These are phyloP conservation scores for Monosporascus sp. DNA, from an alignment of 2,329 filamentous ascomycete genomes.

Conservation along the genomic window DNA sequence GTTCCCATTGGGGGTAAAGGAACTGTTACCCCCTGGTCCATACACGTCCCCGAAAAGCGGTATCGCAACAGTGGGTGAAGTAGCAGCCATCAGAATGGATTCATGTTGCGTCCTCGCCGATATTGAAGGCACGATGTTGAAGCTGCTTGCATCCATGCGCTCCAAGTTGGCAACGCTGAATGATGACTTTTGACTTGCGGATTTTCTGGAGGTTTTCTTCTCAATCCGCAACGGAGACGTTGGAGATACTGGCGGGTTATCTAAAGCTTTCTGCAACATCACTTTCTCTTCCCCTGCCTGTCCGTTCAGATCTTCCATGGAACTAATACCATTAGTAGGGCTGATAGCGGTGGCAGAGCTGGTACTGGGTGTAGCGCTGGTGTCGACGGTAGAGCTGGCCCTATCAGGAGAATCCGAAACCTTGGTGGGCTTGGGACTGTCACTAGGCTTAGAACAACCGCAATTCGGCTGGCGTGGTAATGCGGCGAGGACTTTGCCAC, in stretches of 20 bases:
- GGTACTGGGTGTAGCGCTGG: conserved; percentile 12
- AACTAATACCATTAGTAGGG: not conserved
- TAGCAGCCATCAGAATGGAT: conserved; percentile 6
- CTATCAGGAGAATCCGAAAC: not conserved
- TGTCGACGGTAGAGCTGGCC: conserved; percentile 6
- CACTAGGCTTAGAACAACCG: conserved; percentile 35
- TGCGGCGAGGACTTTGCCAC: conserved; percentile 58
- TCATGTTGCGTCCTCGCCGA: conserved; percentile 26
- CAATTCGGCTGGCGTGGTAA: conserved; percentile 56
- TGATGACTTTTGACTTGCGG: conserved; percentile 39
- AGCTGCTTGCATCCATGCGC: conserved; percentile 47
- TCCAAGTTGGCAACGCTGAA: conserved; percentile 44
- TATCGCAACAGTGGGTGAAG: not conserved
- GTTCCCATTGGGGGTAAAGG: not conserved
- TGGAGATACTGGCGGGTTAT: conserved; percentile 30
- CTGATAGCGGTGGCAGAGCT: conserved; percentile 5
- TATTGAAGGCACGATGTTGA: conserved; percentile 38
- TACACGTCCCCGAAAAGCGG: not conserved
- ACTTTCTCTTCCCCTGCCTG: not conserved
- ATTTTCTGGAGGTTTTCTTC: conserved; percentile 34
- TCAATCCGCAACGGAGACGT: conserved; percentile 39
- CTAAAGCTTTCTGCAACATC: conserved; percentile 6
- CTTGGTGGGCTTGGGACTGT: not conserved
- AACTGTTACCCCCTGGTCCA: not conserved
- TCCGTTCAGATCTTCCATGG: not conserved